A percentile compares a stretch with the other conserved stretches of the same genome.
These are phyloP conservation scores for Cornus controversa DNA, from an alignment of 148 eudicot species.

Conservation along the genomic window DNA sequence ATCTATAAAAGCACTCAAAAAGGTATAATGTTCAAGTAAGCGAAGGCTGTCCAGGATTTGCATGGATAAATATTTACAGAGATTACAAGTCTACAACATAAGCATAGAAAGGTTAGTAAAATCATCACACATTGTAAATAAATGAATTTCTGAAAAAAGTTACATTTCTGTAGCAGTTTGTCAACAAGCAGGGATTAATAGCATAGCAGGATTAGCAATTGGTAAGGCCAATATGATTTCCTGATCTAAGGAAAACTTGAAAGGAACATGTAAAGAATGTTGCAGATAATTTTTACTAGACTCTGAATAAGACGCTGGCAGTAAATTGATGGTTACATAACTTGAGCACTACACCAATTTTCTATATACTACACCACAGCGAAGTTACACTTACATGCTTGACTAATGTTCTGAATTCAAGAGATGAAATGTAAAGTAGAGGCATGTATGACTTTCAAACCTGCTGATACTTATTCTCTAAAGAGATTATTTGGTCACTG, in stretches of 20 bases:
- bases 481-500: constrained; percentile 63
- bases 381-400: not conserved
- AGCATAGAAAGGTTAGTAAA: not conserved
- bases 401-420: not conserved
- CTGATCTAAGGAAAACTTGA: not conserved
- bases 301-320: not conserved
- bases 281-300: not conserved
- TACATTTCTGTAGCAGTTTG: not conserved
- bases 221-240: constrained; percentile 3
- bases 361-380: not conserved
- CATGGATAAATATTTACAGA: not conserved
- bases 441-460: constrained; percentile 25
- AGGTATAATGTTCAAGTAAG: not conserved
- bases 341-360: not conserved
- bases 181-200: not conserved
- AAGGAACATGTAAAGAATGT: not conserved
- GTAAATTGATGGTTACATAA: no score
- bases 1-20: not conserved
- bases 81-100: not conserved
- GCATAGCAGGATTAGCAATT: no score
- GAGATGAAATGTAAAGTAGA: not conserved
- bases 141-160: constrained; percentile 1
- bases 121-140: not conserved
- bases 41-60: not conserved
- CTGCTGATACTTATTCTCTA: constrained; percentile 82